Evolutionary conservation across 1,139 yeast species (phyloP), one percentile per base, ranked within the genome.

Genomic region (Zygosaccharomyces sapae): DNA sequence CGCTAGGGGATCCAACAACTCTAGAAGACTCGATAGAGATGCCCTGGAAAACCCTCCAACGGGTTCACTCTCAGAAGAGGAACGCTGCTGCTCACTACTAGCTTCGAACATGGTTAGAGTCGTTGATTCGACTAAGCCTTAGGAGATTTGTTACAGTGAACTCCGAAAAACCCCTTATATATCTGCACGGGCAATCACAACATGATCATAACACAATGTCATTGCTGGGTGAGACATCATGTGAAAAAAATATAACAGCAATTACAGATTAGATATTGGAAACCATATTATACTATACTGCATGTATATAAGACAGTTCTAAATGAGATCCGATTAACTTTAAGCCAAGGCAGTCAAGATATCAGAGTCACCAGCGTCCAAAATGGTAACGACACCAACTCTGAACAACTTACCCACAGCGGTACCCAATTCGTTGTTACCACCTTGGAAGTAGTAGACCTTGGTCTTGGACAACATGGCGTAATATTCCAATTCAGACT

Each of bases 361-460:
- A 78, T 94, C 99, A 68, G 98, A 92, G 82, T 94, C 99, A 90
- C 99, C 99, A 69, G 96, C 97, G 70, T 94, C 98, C 72, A 90
- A 79, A 70, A 94, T 75, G 69, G 97, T 81, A 71, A 92, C 79
- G 70, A 90, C 92, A 80, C 97, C 97, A 69, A 92, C 98, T 81
- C 97, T 90, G 97, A 94, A 92, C 72, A 92, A 89, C 80, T 87
- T 90, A 89, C 99, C 99, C 77, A 97, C 92, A 67, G 96, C 96
- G 70, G 99, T 94, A 81, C 98, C 97, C 72, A 92, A 88, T 80
- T 90, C 97, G 79, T 90, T 90, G 97, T 90, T 90, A 77, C 97
- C 96, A 81, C 97, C 98, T 78, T 86, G 95, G 95, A 90, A 92
- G 95, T 90, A 92, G 73, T 75, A 75, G 69, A 92, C 96, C 72